phyloP scores from a whole-genome alignment of 2,329 filamentous ascomycete species.

The Sporothrix humicola region DNA sequence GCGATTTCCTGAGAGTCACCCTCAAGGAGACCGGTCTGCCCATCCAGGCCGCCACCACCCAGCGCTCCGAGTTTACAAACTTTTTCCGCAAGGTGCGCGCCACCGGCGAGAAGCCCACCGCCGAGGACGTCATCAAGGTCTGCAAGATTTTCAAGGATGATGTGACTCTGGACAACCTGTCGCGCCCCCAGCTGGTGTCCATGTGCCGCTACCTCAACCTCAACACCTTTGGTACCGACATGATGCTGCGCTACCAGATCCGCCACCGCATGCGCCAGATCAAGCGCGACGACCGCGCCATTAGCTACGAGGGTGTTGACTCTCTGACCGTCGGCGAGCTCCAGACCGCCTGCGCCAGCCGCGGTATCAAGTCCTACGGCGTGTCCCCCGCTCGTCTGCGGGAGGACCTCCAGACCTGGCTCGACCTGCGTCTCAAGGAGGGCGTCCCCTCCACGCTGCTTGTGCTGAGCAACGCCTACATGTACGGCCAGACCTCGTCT shows the following conservation, averaged over 20 bases:
- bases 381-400: conserved; percentile 87
- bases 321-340: conserved; percentile 91
- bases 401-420: conserved; percentile 90
- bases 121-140: conserved; percentile 94
- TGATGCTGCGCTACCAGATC: conserved; percentile 96
- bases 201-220: conserved; percentile 99
- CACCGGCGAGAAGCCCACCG: conserved; percentile 86
- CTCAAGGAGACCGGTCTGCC: conserved; percentile 92
- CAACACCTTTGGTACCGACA: conserved; percentile 94
- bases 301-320: conserved; percentile 91
- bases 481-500: conserved; percentile 73
- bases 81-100: conserved; percentile 97
- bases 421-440: conserved; percentile 90
- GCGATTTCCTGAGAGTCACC: conserved; percentile 84
- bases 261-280: conserved; percentile 98
- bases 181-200: conserved; percentile 90
- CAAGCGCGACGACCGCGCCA: conserved; percentile 95
- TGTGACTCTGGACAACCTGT: conserved; percentile 94
- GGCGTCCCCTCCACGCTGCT: conserved; percentile 95
- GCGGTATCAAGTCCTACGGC: conserved; percentile 90
- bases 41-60: conserved; percentile 79
- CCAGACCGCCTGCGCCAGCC: conserved; percentile 87
- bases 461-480: conserved; percentile 95
- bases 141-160: conserved; percentile 99
- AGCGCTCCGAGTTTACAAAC: conserved; percentile 90